Evolutionary conservation across 345 rosid genomes (phyloP).

Genomic region (Lepidium didymum): DNA sequence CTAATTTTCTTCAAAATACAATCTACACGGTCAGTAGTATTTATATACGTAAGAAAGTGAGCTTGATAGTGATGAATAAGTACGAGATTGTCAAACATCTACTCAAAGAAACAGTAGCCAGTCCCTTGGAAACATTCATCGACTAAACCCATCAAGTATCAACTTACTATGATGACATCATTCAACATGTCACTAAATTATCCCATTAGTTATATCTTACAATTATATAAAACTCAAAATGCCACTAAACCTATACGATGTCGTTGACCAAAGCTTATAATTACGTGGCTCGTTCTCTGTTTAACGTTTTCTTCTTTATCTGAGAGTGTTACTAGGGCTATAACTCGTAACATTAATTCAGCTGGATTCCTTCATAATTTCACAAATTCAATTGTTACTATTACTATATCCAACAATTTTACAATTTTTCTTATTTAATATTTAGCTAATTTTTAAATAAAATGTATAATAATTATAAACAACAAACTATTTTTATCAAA

Average conservation of each 20-base stretch:
- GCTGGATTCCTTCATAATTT: too few relatives aligned
- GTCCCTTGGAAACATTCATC: neutral
- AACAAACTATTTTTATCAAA: too few relatives aligned
- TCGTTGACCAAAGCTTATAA: neutral
- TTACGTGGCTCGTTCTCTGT: constrained; percentile 1
- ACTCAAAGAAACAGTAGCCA: neutral
- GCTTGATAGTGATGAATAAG: neutral
- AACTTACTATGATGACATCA: constrained; percentile 7
- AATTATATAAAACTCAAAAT: too few relatives aligned
- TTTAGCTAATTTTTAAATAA: too few relatives aligned
- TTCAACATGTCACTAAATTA: constrained; percentile 4
- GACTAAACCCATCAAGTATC: neutral
- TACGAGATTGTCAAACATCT: constrained; percentile 8
- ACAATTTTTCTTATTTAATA: too few relatives aligned
- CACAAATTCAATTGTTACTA: too few relatives aligned
- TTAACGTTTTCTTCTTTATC: neutral
- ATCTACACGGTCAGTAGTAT: constrained; percentile 5
- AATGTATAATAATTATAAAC: too few relatives aligned
- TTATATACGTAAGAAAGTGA: neutral
- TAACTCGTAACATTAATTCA: too few relatives aligned
- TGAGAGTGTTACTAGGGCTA: too few relatives aligned
- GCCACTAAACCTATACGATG: neutral
- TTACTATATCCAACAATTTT: too few relatives aligned
- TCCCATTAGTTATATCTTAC: neutral
- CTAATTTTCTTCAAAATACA: neutral